Conservation (phyloP, 305 asterid species). For the Caryopteris hybrid region DNA sequence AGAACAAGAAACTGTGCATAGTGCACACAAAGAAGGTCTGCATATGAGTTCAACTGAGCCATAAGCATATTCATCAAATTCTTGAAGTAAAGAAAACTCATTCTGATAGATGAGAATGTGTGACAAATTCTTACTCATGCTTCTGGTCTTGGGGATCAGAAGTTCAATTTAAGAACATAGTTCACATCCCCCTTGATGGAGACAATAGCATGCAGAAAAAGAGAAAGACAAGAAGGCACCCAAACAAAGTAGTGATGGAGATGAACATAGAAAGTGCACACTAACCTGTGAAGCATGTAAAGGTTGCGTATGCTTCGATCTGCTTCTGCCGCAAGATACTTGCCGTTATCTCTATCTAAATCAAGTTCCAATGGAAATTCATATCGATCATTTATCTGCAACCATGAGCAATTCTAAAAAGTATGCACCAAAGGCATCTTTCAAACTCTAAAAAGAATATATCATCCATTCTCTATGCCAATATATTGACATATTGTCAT, state of each 20-base stretch:
- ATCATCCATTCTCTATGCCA: too few species aligned
- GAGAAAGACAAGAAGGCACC: not conserved
- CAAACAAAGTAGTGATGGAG: not conserved
- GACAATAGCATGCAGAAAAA: not conserved
- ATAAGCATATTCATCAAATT: slow-evolving; percentile 9
- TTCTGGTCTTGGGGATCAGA: slow-evolving; percentile 9
- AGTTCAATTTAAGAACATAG: not conserved
- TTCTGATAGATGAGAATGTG: not conserved
- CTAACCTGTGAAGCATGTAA: slow-evolving; percentile 90
- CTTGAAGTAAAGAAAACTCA: slow-evolving; percentile 5
- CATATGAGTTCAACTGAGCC: not conserved
- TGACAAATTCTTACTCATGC: not conserved
- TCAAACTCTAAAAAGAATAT: too few species aligned
- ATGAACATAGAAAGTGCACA: slow-evolving; percentile 8
- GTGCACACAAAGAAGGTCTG: not conserved
- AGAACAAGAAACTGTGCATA: too few species aligned
- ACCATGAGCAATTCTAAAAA: slow-evolving; percentile 6
- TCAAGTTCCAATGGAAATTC: slow-evolving; percentile 98
- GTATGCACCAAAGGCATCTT: not conserved
- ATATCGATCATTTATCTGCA: slow-evolving; percentile 98
- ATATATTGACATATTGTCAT: too few species aligned
- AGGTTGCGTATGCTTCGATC: slow-evolving; percentile 92
- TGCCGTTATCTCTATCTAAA: slow-evolving; percentile 88
- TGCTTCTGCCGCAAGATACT: slow-evolving; percentile 92
- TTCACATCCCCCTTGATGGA: not conserved